Conservation (phyloP, 805 yeast genomes). For the Allodekkera sacchari region DNA sequence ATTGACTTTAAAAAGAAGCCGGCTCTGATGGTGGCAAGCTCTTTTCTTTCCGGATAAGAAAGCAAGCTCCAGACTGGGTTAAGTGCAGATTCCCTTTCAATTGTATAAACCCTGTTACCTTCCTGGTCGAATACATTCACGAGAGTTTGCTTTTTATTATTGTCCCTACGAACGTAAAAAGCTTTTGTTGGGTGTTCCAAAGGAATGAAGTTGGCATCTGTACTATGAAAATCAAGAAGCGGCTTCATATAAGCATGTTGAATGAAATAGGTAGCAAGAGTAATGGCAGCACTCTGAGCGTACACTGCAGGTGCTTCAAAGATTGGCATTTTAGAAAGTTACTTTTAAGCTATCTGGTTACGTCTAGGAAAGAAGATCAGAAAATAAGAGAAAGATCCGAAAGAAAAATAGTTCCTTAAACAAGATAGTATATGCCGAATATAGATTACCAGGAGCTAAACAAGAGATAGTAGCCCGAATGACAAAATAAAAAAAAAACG, state of each 20-base stretch:
- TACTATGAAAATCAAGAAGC: slow-evolving; percentile 29
- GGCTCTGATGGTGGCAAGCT: slow-evolving; percentile 42
- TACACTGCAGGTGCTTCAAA: slow-evolving; percentile 42
- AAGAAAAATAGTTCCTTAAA: too few relatives aligned
- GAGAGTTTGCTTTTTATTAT: slow-evolving; percentile 33
- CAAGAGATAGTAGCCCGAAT: too few relatives aligned
- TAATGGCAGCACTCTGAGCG: slow-evolving; percentile 30
- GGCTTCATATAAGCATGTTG: slow-evolving; percentile 34
- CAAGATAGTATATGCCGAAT: too few relatives aligned
- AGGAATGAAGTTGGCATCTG: slow-evolving; percentile 34
- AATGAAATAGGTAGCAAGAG: slow-evolving; percentile 33
- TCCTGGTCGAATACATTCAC: slow-evolving; percentile 41
- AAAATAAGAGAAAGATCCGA: too few relatives aligned
- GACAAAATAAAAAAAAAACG: too few relatives aligned
- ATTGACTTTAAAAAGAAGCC: slow-evolving; percentile 38
- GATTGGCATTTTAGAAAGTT: slow-evolving; percentile 26
- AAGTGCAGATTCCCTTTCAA: slow-evolving; percentile 40
- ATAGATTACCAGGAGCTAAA: too few relatives aligned
- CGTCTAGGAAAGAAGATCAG: too few relatives aligned
- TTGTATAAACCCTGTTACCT: slow-evolving; percentile 36
- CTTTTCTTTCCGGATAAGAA: slow-evolving; percentile 34
- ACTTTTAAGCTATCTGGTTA: too few relatives aligned
- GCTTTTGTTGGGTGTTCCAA: slow-evolving; percentile 32
- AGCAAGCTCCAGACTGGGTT: slow-evolving; percentile 47
- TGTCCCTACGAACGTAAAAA: slow-evolving; percentile 41